phyloP scores from a whole-genome alignment of 345 rosid genomes.

The Microcos paniculata region DNA sequence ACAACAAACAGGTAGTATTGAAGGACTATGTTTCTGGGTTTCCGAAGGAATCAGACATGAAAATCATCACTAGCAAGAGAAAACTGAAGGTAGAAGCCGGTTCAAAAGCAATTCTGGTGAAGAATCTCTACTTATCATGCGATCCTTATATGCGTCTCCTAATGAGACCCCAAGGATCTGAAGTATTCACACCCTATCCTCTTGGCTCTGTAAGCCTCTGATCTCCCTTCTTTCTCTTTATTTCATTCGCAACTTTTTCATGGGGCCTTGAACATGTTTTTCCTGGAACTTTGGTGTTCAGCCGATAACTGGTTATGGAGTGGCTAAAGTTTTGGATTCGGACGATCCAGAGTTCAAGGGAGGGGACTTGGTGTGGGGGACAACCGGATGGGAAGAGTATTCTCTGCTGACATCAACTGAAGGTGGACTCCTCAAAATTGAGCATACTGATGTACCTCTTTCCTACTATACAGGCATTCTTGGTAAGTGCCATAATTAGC shows the following conservation, averaged over 20 bases:
- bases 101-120: constrained; percentile 37
- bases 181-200: constrained; percentile 19
- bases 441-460: constrained; percentile 48
- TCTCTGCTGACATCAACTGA: constrained; percentile 38
- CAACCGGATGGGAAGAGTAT: constrained; percentile 69
- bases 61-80: constrained; percentile 19
- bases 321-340: constrained; percentile 56
- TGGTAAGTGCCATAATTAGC: constrained; percentile 27
- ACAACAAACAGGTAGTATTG: constrained; percentile 49
- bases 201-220: constrained; percentile 34
- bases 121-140: constrained; percentile 62
- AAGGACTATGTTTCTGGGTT: constrained; percentile 40
- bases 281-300: constrained; percentile 19
- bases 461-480: constrained; percentile 67
- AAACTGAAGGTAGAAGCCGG: constrained; percentile 27
- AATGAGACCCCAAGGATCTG: constrained; percentile 25
- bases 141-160: constrained; percentile 48
- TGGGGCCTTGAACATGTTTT: background rate
- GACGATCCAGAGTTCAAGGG: constrained; percentile 47
- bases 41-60: constrained; percentile 47
- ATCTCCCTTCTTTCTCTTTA: background rate
- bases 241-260: background rate
- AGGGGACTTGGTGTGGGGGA: constrained; percentile 61
- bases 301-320: constrained; percentile 60
- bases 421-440: constrained; percentile 41